Base-by-base conservation (phyloP, 192 early-diverging fungal genomes). In the Cetraspora pellucida region DNA sequence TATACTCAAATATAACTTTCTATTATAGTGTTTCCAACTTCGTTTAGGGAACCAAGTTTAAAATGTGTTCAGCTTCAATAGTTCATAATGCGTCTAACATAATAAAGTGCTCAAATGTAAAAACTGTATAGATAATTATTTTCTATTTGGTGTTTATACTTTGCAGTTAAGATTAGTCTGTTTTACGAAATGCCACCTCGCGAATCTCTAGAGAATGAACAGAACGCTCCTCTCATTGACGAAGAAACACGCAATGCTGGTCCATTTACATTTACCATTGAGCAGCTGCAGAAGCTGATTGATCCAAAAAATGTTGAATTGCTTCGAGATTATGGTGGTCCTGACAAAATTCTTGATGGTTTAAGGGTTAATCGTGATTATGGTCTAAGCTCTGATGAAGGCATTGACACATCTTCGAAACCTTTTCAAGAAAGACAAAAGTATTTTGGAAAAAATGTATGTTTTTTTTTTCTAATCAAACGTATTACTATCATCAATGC, bases 231-330 rank as follows among this genome's bases (percentile, higher is more conserved):
- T 27, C 49, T 71, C 11, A 45, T 71, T 28, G 21, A 4, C 6
- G 47, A 54, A 17, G 49, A 28, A 5, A n/a, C 27, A 37, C 69
- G 28, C 13, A 8, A 37, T 4, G 16, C 8, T 25, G 30, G 25
- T 11, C 54, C 57, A 10, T 91, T 88, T 80, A 74, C 82, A 46
- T 81, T 90, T 52, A 77, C 83, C 0, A 78, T 87, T 14, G 78
- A 84, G 43, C 84, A 89, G 70, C 81, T 93, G 66, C 80, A 83
- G 4, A 78, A 82, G 7, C 77, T 93, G 70, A 82, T 91, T 27
- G 92, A 93, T 70, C 87, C 90, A 25, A 92, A 91, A 81, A 84
- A 90, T 81, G 83, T 84, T 37, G 84, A 83, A 1, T 79, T 82
- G 43, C 88, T 92, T 13, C 77, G 77, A 13, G 72, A 89, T 52